Evolutionary conservation across 768 basidiomycete species (phyloP).

Genomic region (Ramaria rubella): DNA sequence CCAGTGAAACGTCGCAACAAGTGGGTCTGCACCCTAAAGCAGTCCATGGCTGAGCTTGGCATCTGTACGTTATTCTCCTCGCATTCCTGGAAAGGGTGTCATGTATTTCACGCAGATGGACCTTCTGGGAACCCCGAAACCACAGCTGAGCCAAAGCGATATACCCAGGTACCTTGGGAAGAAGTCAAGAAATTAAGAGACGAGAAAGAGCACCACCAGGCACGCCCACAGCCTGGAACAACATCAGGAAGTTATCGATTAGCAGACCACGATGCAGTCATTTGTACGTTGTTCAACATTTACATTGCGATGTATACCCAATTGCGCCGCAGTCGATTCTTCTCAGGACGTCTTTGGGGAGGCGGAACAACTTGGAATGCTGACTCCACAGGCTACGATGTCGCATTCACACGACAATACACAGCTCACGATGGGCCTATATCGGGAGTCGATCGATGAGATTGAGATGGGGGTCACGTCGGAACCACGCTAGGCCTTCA

Average conservation of each 20-base stretch:
- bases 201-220: background rate
- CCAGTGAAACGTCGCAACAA: constrained; percentile 78
- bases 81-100: background rate
- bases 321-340: background rate
- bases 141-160: constrained; percentile 47
- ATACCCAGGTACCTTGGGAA: constrained; percentile 72
- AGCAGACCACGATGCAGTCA: constrained; percentile 6
- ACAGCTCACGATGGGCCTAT: background rate
- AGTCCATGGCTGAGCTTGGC: constrained; percentile 56
- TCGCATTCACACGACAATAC: background rate
- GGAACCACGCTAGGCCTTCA: too few species aligned
- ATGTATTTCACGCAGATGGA: constrained; percentile 28
- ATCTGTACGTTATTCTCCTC: constrained; percentile 43
- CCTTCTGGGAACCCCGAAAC: constrained; percentile 51
- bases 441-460: background rate
- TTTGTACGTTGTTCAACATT: background rate
- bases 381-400: background rate
- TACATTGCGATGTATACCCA: background rate
- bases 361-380: constrained; percentile 1
- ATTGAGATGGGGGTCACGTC: background rate
- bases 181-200: constrained; percentile 40
- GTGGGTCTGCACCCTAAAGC: constrained; percentile 85
- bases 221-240: background rate
- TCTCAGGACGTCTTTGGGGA: constrained; percentile 7
- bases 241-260: background rate